Conservation (phyloP, 2,329 filamentous ascomycete species). For the Alternaria angustiovoidea region DNA sequence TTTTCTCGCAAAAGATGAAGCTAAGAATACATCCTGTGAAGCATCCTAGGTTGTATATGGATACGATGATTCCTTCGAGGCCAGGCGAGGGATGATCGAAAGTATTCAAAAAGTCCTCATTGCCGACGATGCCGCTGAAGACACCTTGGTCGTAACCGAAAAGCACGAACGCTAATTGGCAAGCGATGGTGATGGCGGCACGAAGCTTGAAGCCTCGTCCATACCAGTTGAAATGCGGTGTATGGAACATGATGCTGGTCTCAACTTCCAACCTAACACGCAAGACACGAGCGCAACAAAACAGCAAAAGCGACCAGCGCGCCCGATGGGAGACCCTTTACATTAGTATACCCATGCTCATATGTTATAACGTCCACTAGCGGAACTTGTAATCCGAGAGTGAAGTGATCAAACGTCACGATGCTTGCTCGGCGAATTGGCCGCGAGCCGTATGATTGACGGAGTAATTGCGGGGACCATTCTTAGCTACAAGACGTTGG, state of each 20-base stretch:
- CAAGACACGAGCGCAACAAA: not conserved
- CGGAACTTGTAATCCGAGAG: not conserved
- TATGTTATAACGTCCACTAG: not conserved
- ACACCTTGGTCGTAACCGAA: slow-evolving; percentile 52
- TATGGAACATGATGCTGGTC: slow-evolving; percentile 26
- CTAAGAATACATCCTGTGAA: slow-evolving; percentile 51
- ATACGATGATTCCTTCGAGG: slow-evolving; percentile 55
- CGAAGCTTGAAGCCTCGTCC: slow-evolving; percentile 39
- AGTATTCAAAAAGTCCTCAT: slow-evolving; percentile 50
- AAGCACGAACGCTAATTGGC: slow-evolving; percentile 42
- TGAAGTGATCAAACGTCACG: not conserved
- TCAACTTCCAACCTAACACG: not conserved
- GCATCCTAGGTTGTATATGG: slow-evolving; percentile 52
- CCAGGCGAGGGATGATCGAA: slow-evolving; percentile 51
- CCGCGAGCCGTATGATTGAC: not conserved
- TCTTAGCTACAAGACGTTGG: not conserved
- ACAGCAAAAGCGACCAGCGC: not conserved
- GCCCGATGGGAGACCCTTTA: not conserved
- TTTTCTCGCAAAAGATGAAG: slow-evolving; percentile 50
- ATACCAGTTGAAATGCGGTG: slow-evolving; percentile 38
- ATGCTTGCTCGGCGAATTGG: not conserved
- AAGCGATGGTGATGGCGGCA: slow-evolving; percentile 40
- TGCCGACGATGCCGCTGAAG: slow-evolving; percentile 53
- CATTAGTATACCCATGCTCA: not conserved
- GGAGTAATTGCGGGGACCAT: slow-evolving; percentile 1